Base-by-base conservation (phyloP, 2,329 filamentous ascomycete genomes). In the Bipolaris oryzae region DNA sequence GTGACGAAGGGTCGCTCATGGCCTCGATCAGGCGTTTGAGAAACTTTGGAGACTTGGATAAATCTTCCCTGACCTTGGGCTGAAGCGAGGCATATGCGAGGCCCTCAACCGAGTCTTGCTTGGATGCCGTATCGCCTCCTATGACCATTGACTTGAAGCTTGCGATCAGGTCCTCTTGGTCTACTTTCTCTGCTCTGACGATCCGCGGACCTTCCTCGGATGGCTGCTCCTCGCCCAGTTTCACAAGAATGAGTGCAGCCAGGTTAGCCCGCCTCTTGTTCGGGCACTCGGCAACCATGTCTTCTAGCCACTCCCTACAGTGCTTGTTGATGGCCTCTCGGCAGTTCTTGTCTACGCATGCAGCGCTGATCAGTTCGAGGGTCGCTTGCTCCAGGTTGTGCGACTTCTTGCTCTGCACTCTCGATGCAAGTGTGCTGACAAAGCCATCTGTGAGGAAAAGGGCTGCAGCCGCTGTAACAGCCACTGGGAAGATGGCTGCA, bases 401-500 rank as follows among this genome's bases (percentile, higher is more conserved):
- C 72, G 89, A 94, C 80, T 94, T 96, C 81, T 89, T 90, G 72
- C 89, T 85, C 62, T 89, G 84, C 76, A 96, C 89, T 51, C 96
- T 80, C 13, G 89, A 86, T 15, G 89, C 88, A 6, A 98, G 83
- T 53, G 86, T 89, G 56, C 87, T 82, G 43, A 97, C 81, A 69
- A 99, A 98, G 3, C 91, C 91, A 64, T 96, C 91, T 34, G 88
- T 92, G 54, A 98, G 84, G 74, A 99, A 97, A 35, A 98, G 81
- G 57, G 87, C 82, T 3, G 91, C 84, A 1, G 89, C 91, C 41
- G 91, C 84, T 53, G 88, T 85, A 3, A 92, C 89, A 2, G 91
- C 87, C 50, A 99, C 85, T 1, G 95, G 93, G 73, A 99, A 99
- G 7, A 96, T 86, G 20, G 88, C 87, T 1, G 92, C 87, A 5